Base-by-base conservation (phyloP, 306 rosid genomes). In the Benincasa hispida region DNA sequence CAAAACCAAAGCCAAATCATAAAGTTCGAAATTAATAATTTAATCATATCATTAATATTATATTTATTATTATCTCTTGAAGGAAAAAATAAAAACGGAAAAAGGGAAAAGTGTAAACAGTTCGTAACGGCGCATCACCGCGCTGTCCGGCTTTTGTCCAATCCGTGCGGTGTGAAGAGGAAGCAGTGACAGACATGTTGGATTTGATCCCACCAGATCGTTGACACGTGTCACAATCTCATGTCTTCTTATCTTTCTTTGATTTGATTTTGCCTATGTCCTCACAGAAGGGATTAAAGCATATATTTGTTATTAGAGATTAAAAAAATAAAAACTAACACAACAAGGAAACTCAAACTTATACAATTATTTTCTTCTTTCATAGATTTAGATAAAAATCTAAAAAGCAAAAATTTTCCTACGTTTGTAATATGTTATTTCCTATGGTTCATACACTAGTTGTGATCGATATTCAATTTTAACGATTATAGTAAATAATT, bases 41-140 rank as follows among this genome's bases (percentile, higher is more conserved):
- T 4, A 59, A 27, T 27, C 19, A 13, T 7, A 19, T 0, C 1
- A 58, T 25, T 13, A 58, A 10, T 58, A 58, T 27, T 54, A 37
- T 37, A 24, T 21, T 22, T 15, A 3, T 17, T 3, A 51, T 0
- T 3, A 27, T 8, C 10, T 39, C 12, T 39, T 9, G 18, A 62
- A 62, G 9, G 13, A 37, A 14, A 55, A 45, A 30, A 4, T n/a
- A n/a, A n/a, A n/a, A n/a, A n/a, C n/a, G 21, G 0, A 2, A 14
- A 15, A 7, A 60, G 2, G 28, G 0, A 39, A 68, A 68, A 5
- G 1, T 21, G 85, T 56, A 57, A 70, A 83, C 83, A 88, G 81
- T 83, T 76, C 45, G 67, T 68, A 85, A 85, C 91, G 89, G 93
- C 86, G 86, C 51, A 54, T 81, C 81, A 56, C 88, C 89, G 90